phyloP scores from a whole-genome alignment of 2,329 filamentous ascomycete species.

The Apiospora marii region DNA sequence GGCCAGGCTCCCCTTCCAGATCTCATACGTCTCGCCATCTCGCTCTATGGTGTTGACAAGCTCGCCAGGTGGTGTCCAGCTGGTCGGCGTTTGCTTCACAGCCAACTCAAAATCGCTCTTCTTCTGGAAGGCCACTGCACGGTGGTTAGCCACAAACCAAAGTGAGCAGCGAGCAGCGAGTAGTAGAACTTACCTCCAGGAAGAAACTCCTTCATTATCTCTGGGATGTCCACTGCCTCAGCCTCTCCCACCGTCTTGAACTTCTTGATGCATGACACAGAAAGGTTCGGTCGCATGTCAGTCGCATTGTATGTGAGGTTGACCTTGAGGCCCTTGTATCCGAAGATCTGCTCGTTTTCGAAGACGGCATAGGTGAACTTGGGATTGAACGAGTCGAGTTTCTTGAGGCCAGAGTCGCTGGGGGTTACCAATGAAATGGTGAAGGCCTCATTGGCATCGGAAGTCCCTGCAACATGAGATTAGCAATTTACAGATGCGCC shows the following conservation, averaged over 20 bases:
- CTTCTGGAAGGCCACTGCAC: constrained; percentile 71
- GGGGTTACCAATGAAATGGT: constrained; percentile 66
- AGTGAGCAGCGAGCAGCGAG: not conserved
- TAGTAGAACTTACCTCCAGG: constrained; percentile 63
- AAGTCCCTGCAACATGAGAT: constrained; percentile 25
- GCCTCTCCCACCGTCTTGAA: constrained; percentile 73
- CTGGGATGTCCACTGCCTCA: constrained; percentile 73
- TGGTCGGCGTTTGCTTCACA: constrained; percentile 53
- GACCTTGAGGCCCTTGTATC: constrained; percentile 84
- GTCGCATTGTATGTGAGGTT: constrained; percentile 71
- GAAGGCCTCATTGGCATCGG: constrained; percentile 59
- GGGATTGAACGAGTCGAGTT: constrained; percentile 77
- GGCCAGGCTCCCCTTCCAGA: constrained; percentile 81
- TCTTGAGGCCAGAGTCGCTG: constrained; percentile 58
- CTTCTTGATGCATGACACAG: constrained; percentile 75
- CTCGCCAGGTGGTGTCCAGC: constrained; percentile 78
- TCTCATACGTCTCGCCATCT: constrained; percentile 73
- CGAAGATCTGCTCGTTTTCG: constrained; percentile 90
- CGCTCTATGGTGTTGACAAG: constrained; percentile 70
- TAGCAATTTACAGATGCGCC: constrained; percentile 10
- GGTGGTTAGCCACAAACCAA: constrained; percentile 21
- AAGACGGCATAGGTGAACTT: constrained; percentile 92
- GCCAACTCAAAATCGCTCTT: constrained; percentile 67
- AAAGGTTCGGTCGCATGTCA: constrained; percentile 81
- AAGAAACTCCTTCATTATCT: constrained; percentile 69